Percentiles rank a stretch among this genome's conserved stretches.
Evolutionary conservation across 306 rosid genomes (phyloP).

Genomic region (Gleditsia sinensis): DNA sequence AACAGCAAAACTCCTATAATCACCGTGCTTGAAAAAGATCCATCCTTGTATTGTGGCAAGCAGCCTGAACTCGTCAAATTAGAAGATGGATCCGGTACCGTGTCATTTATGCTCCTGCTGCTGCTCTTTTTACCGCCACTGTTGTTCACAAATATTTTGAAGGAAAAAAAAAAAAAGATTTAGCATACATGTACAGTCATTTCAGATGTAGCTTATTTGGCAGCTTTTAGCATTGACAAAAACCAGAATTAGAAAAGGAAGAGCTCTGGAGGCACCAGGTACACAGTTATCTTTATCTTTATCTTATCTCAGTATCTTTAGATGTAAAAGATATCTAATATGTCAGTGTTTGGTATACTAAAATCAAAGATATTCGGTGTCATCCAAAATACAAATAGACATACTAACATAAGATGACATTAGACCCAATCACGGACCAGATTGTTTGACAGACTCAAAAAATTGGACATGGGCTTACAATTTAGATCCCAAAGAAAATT

Average conservation of each 20-base stretch:
- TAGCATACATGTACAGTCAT: conserved; percentile 13
- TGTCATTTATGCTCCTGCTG: conserved; percentile 55
- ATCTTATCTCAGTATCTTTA: no score
- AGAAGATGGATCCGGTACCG: conserved; percentile 64
- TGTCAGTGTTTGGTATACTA: no score
- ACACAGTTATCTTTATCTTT: no score
- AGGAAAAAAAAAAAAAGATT: conserved; percentile 4
- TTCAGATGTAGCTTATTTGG: background rate
- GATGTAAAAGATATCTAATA: no score
- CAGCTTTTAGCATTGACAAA: background rate
- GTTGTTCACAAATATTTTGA: conserved; percentile 28
- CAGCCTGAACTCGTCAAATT: conserved; percentile 68
- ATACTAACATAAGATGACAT: no score
- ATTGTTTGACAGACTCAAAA: no score
- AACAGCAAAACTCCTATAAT: conserved; percentile 47
- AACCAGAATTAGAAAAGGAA: background rate
- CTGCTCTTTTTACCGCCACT: conserved; percentile 69
- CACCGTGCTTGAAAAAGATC: conserved; percentile 53
- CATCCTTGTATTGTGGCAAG: conserved; percentile 43
- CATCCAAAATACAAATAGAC: no score
- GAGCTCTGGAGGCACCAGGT: no score
- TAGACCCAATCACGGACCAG: no score
- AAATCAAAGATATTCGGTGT: no score
- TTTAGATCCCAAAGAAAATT: no score
- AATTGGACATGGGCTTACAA: no score